Base-by-base conservation (phyloP, 1,284 basidiomycete genomes). In the Marasmius tenuissimus region DNA sequence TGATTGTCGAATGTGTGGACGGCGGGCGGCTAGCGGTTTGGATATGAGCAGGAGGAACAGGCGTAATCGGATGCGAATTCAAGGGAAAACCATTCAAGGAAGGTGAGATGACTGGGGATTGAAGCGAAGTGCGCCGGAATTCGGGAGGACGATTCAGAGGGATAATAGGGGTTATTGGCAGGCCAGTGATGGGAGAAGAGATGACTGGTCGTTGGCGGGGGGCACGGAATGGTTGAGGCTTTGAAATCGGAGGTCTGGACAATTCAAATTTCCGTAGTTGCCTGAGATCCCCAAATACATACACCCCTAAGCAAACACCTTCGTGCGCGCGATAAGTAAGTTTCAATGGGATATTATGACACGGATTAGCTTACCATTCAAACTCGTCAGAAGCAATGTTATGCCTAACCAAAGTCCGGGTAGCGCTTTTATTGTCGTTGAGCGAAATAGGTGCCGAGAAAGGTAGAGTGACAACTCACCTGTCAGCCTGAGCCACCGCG, bases 201-300 rank as follows among this genome's bases (percentile, higher is more conserved):
- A 66, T 67, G 12, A 66, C 54, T 14, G 66, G 66, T 14, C 60
- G 58, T 40, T 62, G 62, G 47, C 64, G 68, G 12, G 67, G 61
- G 14, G 65, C 66, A 45, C 72, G 70, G 38, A 78, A 66, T 0
- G 78, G 77, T 52, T 80, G 71, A 4, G 84, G 82, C 56, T 78
- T 79, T 0, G 85, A 84, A 63, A 87, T 86, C 9, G 81, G 75
- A 4, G 89, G 89, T 22, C 88, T 80, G 0, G 82, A 74, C 35
- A 93, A 83, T 70, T 93, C 91, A 68, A 91, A 92, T 64, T 85
- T 88, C 67, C 88, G 84, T 16, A 93, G 79, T 69, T 93, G 91
- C 9, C 91, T 80, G 35, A 91, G 77, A 72, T 93, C 91, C n/a
- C 91, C 91, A 68, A 92, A 91, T 27, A 93, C 69, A 71, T 91